Base-by-base conservation (phyloP, 192 early-diverging fungal species). In the Umbelopsis sp. region DNA sequence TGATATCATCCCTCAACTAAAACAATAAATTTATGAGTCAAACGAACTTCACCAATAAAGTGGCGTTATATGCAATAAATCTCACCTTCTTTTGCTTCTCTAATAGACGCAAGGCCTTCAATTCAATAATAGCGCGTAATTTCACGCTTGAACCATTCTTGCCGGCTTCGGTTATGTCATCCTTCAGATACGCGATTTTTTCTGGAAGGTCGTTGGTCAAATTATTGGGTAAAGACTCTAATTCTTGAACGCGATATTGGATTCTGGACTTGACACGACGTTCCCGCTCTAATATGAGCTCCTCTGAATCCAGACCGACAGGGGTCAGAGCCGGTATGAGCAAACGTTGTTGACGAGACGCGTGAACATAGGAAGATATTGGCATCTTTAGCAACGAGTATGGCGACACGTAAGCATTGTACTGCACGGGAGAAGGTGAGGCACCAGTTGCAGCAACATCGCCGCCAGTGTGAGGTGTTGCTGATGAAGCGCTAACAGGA, bases 91-190 rank as follows among this genome's bases (percentile, higher is more conserved):
- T 88, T 78, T 96, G 95, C 76, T 91, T 91, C 49, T 90, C 83
- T 48, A 93, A 77, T 46, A 99, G 79, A 49, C 87, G 81, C 33
- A 99, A 83, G 12, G 88, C 79, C 80, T 97, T 97, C 72, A 97
- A 81, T 84, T 99, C 97, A 61, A 96, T 92, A 10, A 94, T 73
- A 11, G 92, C 92, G 66, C 87, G 84, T 2, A 97, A 71, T 68
- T 95, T 94, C 23, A 84, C 74, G 61, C 86, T 88, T 11, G 82
- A 76, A 11, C 64, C 74, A 35, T 69, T 77, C 47, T 69, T 79
- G 33, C 75, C 73, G 41, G 73, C 55, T 23, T 68, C 67, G 11
- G 77, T 68, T 15, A 67, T 74, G 3, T 69, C 66, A 30, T 76
- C 70, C 21, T 77, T 77, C 4, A 49, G 18, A 6, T 13, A 20